phyloP scores from a whole-genome alignment of 2,329 filamentous ascomycete genomes.

The Hypoxylon sp. region DNA sequence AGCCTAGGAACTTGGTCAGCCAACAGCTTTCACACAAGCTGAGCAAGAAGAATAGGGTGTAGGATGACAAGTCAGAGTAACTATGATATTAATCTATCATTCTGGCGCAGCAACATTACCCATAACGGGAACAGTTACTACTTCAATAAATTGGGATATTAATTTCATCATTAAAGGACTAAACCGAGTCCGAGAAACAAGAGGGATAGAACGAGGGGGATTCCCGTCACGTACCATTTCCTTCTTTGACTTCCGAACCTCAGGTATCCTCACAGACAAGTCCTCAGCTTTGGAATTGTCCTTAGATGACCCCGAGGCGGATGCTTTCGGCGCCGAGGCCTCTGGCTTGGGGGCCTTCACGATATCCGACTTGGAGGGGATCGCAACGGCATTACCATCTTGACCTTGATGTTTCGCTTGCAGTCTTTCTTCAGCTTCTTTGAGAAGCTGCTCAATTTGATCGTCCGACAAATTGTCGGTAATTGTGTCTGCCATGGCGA shows the following conservation, averaged over 20 bases:
- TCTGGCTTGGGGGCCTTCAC: slow-evolving; percentile 38
- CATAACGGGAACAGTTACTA: slow-evolving; percentile 84
- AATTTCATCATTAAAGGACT: slow-evolving; percentile 80
- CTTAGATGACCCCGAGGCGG: slow-evolving; percentile 21
- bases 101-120: slow-evolving; percentile 77
- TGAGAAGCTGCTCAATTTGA: slow-evolving; percentile 74
- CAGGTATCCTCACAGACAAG: slow-evolving; percentile 51
- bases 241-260: slow-evolving; percentile 51
- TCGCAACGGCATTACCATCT: slow-evolving; percentile 50
- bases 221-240: slow-evolving; percentile 51
- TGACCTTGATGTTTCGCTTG: slow-evolving; percentile 49
- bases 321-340: slow-evolving; percentile 26
- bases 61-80: slow-evolving; percentile 74
- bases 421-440: slow-evolving; percentile 73
- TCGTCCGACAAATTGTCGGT: slow-evolving; percentile 70
- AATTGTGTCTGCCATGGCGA: slow-evolving; percentile 50
- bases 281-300: slow-evolving; percentile 40
- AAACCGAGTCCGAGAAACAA: slow-evolving; percentile 10
- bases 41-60: slow-evolving; percentile 43
- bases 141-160: slow-evolving; percentile 80
- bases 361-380: slow-evolving; percentile 54
- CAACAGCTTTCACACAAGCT: slow-evolving; percentile 17
- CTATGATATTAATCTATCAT: slow-evolving; percentile 74
- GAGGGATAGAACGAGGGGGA: not conserved
- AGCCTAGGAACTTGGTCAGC: slow-evolving; percentile 49